Evolutionary conservation across 202 grass and related monocot species (phyloP).

Genomic region (Thinopyrum obtusiflorum): DNA sequence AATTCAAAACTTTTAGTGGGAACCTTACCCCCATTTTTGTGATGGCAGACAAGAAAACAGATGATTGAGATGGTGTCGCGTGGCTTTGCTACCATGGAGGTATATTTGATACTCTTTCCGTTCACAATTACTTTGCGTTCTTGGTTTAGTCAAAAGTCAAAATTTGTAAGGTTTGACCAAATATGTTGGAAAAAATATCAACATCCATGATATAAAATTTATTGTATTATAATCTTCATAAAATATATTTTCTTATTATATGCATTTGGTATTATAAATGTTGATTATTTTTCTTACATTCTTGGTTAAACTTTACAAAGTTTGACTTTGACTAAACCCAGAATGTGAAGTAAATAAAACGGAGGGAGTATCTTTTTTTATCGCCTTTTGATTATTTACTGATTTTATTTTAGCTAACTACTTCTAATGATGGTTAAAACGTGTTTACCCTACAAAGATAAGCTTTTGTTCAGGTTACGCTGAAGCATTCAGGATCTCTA

Average conservation of each 20-base stretch:
- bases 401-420: background rate
- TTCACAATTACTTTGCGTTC: too few species aligned
- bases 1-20: background rate
- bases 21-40: background rate
- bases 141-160: too few species aligned
- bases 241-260: too few species aligned
- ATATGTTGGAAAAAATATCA: too few species aligned
- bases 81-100: conserved; percentile 74
- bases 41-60: conserved; percentile 54
- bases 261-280: too few species aligned
- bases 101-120: conserved; percentile 25
- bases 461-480: conserved; percentile 53
- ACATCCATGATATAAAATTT: too few species aligned
- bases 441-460: conserved; percentile 17
- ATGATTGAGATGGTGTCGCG: conserved; percentile 80
- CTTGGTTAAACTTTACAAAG: too few species aligned
- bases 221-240: too few species aligned
- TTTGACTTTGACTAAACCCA: too few species aligned
- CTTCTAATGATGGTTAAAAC: conserved; percentile 19
- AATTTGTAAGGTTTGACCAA: too few species aligned
- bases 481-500: conserved; percentile 33
- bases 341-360: too few species aligned
- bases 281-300: too few species aligned
- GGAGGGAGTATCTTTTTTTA: background rate
- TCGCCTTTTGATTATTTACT: conserved; percentile 2